phyloP scores from a whole-genome alignment of 2,329 filamentous ascomycete species.

The Fusarium sp. region DNA sequence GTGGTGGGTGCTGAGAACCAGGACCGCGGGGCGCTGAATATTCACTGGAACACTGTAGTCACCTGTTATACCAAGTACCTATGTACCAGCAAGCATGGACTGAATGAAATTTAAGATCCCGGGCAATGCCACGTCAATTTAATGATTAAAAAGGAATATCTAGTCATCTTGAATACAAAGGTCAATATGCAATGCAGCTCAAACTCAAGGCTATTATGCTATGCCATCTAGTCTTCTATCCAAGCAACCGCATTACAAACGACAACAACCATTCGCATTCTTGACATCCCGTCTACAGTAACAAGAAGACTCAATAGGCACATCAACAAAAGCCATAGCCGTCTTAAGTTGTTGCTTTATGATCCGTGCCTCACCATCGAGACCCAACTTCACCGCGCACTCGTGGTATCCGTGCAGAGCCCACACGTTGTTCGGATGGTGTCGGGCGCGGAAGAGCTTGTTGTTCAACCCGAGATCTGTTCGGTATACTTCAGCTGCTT shows the following conservation, averaged over 20 bases:
- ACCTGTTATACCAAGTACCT: background rate
- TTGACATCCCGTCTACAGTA: constrained; percentile 39
- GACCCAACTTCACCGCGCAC: constrained; percentile 65
- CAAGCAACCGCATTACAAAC: background rate
- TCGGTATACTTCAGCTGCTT: constrained; percentile 66
- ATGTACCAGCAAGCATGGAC: background rate
- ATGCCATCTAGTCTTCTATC: background rate
- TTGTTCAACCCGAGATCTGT: constrained; percentile 69
- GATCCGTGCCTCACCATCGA: constrained; percentile 52
- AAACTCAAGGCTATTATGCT: background rate
- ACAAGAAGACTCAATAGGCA: constrained; percentile 57
- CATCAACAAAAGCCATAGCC: constrained; percentile 68
- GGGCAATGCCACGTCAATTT: background rate
- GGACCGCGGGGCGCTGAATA: background rate
- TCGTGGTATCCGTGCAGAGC: constrained; percentile 77
- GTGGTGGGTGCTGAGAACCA: too few species aligned
- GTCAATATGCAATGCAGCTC: background rate
- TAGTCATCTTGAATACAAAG: background rate
- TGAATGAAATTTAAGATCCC: background rate
- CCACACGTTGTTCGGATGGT: constrained; percentile 80
- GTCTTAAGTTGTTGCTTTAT: constrained; percentile 59
- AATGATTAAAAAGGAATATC: background rate
- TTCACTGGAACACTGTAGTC: background rate
- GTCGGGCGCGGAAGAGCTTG: constrained; percentile 68
- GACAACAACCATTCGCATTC: constrained; percentile 16